A percentile compares a stretch with the other conserved stretches of the same genome.
phyloP scores from a whole-genome alignment of 192 early-diverging fungal species.

The Thamnidium elegans region DNA sequence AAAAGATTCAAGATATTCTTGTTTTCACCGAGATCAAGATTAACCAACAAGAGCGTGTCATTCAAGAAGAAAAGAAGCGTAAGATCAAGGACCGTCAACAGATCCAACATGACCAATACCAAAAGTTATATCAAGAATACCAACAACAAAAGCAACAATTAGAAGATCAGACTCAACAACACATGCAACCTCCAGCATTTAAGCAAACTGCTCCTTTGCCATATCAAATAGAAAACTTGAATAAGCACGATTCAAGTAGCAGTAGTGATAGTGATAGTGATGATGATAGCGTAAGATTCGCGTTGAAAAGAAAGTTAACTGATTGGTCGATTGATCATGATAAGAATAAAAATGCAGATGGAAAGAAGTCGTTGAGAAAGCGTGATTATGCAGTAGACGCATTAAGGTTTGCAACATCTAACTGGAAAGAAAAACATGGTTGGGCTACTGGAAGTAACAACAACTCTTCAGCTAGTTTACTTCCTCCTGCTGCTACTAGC shows the following conservation, averaged over 20 bases:
- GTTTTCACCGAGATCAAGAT: slow-evolving; percentile 16
- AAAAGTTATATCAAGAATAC: too few relatives aligned
- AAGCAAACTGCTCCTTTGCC: too few relatives aligned
- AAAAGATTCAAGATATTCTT: slow-evolving; percentile 22
- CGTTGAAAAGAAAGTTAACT: slow-evolving; percentile 4
- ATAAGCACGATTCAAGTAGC: neutral
- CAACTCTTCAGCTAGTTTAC: neutral
- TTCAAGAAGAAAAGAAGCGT: neutral
- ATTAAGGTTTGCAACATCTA: slow-evolving; percentile 5
- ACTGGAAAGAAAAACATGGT: slow-evolving; percentile 16
- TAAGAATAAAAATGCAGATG: neutral
- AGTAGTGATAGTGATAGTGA: neutral
- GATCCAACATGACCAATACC: too few relatives aligned
- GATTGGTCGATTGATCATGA: neutral
- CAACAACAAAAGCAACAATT: too few relatives aligned
- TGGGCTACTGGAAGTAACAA: neutral
- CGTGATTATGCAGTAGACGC: slow-evolving; percentile 13
- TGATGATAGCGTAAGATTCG: neutral
- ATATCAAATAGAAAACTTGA: neutral
- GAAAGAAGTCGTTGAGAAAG: neutral
- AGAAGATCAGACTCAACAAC: neutral
- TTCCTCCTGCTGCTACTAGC: neutral
- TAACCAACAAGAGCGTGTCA: neutral
- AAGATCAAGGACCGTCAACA: neutral
- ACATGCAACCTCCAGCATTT: too few relatives aligned